Evolutionary conservation across 164 flowering plant species (phyloP).

Genomic region (Akebia trifoliata): DNA sequence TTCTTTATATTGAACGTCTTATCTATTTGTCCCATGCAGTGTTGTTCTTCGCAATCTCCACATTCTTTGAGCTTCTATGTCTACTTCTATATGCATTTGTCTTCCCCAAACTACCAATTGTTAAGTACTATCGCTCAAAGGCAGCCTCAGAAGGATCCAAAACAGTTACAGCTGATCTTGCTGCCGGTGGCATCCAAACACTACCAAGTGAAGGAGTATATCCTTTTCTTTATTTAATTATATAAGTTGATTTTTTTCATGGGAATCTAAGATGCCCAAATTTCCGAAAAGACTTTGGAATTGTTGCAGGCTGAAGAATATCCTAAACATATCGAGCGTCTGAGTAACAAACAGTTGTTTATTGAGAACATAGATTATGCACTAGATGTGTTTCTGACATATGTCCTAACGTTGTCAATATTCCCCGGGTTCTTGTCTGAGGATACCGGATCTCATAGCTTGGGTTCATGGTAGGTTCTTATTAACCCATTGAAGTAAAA

Average conservation of each 20-base stretch:
- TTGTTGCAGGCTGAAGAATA: conserved; percentile 27
- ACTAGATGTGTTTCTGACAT: conserved; percentile 29
- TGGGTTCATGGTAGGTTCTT: conserved; percentile 31
- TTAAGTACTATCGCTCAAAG: conserved; percentile 33
- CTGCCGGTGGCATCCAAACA: conserved; percentile 31
- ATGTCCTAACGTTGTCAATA: conserved; percentile 40
- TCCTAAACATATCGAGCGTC: conserved; percentile 20
- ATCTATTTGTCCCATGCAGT: conserved; percentile 18
- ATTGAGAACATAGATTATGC: conserved; percentile 37
- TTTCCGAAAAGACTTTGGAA: neutral
- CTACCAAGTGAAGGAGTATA: conserved; percentile 10
- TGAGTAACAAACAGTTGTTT: conserved; percentile 30
- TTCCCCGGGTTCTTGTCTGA: conserved; percentile 51
- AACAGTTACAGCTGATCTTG: conserved; percentile 43
- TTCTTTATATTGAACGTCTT: neutral
- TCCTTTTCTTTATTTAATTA: neutral
- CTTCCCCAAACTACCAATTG: conserved; percentile 35
- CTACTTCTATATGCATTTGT: conserved; percentile 34
- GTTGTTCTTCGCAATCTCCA: conserved; percentile 28
- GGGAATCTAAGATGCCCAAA: neutral
- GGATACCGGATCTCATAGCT: conserved; percentile 36
- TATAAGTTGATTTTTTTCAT: neutral
- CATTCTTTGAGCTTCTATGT: conserved; percentile 29
- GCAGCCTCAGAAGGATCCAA: conserved; percentile 41
- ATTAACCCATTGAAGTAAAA: neutral